Percentiles rank a stretch among this genome's conserved stretches.
Conservation (phyloP, 163 green algal species). For the Smithsoniella earleae region DNA sequence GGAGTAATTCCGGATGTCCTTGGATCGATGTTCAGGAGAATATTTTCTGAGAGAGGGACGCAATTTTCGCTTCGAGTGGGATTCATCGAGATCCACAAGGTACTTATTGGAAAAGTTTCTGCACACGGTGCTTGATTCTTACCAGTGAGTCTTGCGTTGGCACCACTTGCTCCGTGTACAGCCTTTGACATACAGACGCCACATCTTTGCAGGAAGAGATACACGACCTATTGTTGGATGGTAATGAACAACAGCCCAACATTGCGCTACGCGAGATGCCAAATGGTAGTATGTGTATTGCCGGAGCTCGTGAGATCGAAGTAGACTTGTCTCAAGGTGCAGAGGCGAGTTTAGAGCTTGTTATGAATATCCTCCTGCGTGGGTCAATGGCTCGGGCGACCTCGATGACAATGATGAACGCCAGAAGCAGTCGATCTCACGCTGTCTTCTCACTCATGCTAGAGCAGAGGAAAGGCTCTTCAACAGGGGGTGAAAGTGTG, state of each 20-base stretch:
- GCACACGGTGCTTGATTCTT: not conserved
- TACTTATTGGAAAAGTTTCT: slow-evolving; percentile 31
- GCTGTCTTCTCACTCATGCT: slow-evolving; percentile 96
- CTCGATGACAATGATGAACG: slow-evolving; percentile 32
- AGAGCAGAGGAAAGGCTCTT: slow-evolving; percentile 65
- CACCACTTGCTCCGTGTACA: no score
- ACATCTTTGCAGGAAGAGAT: slow-evolving; percentile 15
- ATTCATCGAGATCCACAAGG: slow-evolving; percentile 96
- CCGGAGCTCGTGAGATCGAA: not conserved
- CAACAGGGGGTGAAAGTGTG: slow-evolving; percentile 34
- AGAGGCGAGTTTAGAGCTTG: not conserved
- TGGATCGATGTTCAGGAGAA: slow-evolving; percentile 60
- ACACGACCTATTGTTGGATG: not conserved
- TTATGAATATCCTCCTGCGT: slow-evolving; percentile 21
- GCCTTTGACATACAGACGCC: no score
- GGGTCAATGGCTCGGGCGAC: slow-evolving; percentile 16
- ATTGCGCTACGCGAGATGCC: slow-evolving; percentile 3
- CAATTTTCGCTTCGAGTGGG: slow-evolving; percentile 69
- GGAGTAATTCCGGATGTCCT: slow-evolving; percentile 85
- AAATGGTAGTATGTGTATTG: slow-evolving; percentile 20
- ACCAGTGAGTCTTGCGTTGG: no score
- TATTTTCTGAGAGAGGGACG: slow-evolving; percentile 39
- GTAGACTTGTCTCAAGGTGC: not conserved
- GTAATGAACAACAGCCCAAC: not conserved
- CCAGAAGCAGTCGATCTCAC: slow-evolving; percentile 64